Base-by-base conservation (phyloP, 2,329 filamentous ascomycete genomes). In the Cladophialophora psammophila region DNA sequence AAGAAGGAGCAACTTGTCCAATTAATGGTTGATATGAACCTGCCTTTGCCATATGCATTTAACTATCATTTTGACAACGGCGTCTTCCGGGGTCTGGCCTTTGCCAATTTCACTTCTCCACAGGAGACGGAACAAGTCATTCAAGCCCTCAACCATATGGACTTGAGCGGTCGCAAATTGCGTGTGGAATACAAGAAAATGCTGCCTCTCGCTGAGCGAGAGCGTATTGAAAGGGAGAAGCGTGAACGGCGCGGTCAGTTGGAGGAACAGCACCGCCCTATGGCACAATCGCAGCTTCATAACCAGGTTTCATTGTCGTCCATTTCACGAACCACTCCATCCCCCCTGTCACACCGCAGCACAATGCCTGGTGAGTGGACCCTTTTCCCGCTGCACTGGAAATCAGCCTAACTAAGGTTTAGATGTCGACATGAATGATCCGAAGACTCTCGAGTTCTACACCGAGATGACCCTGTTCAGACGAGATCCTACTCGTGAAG, bases 181-280 rank as follows among this genome's bases (percentile, higher is more conserved):
- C 87, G 95, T 57, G 95, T 99, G 32, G 95, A 99, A 80, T 99
- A 98, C 83, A 99, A 99, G 85, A 98, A 98, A 83, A 98, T 99
- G 95, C 87, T 99, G 5, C 95, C 95, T 0, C 88, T 96, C 71
- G 92, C 94, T 36, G 95, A 98, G 80, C 88, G 95, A 60, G 95
- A 99, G 80, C 88, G 95, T 48, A 98, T 99, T 73, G 95, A 99
- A 79, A 88, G 95, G 5, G 95, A 98, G 80, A 99, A 98, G 87
- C 88, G 95, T 65, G 94, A 98, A 82, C 91, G 95, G 73, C 90
- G 95, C 60, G 95, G 95, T 57, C 95, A 99, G 80, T 86, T 99
- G 12, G 94, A 99, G 79, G 95, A 99, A 80, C 95, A 99, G 79
- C 95, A 99, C 79, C 89, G 94, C 76, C 93, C 82, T 74, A 90